Evolutionary conservation across 75 land plant species (phyloP).

Genomic region (Selaginella moellendorffii): DNA sequence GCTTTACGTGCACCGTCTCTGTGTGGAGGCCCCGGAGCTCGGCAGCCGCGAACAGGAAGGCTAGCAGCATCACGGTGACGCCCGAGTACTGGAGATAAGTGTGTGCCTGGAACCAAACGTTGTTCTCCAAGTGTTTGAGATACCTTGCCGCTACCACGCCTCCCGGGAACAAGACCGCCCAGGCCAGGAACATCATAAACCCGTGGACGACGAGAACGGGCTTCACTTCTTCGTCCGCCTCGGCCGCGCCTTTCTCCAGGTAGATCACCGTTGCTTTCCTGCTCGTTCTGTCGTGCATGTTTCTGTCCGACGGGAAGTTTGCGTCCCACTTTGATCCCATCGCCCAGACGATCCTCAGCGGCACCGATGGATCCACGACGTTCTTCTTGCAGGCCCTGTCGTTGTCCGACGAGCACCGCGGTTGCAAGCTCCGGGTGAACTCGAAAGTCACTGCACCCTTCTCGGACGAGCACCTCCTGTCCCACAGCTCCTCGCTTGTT

Average conservation of each 20-base stretch:
- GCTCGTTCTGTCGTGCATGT: slow-evolving; percentile 79
- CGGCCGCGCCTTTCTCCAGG: slow-evolving; percentile 80
- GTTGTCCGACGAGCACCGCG: slow-evolving; percentile 40
- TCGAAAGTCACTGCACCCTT: slow-evolving; percentile 89
- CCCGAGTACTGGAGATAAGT: slow-evolving; percentile 88
- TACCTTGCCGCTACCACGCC: slow-evolving; percentile 83
- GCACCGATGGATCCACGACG: slow-evolving; percentile 78
- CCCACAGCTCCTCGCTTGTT: slow-evolving; percentile 53
- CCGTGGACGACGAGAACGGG: slow-evolving; percentile 94
- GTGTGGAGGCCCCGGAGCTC: slow-evolving; percentile 68
- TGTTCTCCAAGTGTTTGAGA: slow-evolving; percentile 75
- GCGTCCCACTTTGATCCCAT: slow-evolving; percentile 80
- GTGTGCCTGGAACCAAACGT: slow-evolving; percentile 89
- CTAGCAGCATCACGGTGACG: slow-evolving; percentile 64
- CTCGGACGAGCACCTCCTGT: slow-evolving; percentile 56
- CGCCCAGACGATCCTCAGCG: slow-evolving; percentile 87
- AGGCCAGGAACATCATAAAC: slow-evolving; percentile 97
- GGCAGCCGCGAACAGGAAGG: slow-evolving; percentile 87
- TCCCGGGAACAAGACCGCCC: slow-evolving; percentile 90
- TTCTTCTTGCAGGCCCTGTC: slow-evolving; percentile 81
- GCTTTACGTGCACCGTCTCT: slow-evolving; percentile 64
- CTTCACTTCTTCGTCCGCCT: slow-evolving; percentile 77
- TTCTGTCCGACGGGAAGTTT: slow-evolving; percentile 50
- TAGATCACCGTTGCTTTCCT: slow-evolving; percentile 48
- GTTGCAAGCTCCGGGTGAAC: slow-evolving; percentile 68